phyloP scores from a whole-genome alignment of 352 stramenopile species.

The Pythium volutum region DNA sequence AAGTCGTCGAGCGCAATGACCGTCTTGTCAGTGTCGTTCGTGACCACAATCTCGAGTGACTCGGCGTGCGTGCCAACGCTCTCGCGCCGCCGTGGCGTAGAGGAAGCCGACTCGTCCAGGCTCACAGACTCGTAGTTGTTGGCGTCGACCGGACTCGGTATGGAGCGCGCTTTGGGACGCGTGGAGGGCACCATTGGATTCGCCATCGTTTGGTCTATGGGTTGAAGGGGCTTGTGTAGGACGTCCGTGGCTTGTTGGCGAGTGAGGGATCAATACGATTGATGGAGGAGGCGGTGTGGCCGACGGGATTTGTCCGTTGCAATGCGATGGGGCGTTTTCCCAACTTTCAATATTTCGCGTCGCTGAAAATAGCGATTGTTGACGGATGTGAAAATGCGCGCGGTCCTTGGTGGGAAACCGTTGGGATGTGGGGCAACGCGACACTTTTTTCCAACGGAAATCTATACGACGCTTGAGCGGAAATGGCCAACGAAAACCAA shows the following conservation, averaged over 20 bases:
- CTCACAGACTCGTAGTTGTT: slow-evolving; percentile 23
- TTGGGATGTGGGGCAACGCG: neutral
- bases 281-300: neutral
- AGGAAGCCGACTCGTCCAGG: neutral
- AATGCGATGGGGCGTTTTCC: neutral
- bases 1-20: neutral
- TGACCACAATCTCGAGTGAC: slow-evolving; percentile 15
- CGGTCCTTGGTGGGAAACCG: neutral
- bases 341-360: neutral
- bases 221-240: neutral
- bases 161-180: slow-evolving; percentile 7
- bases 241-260: neutral
- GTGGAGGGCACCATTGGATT: neutral
- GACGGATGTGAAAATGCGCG: neutral
- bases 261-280: slow-evolving; percentile 4
- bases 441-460: neutral
- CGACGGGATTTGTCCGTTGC: neutral
- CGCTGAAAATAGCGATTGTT: neutral
- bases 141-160: neutral
- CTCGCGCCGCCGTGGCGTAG: slow-evolving; percentile 1
- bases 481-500: neutral
- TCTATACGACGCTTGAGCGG: neutral
- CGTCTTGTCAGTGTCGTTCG: slow-evolving; percentile 1
- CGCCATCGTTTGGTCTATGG: slow-evolving; percentile 2
- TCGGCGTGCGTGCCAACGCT: slow-evolving; percentile 3